These are phyloP conservation scores for Tritrichomonas musculus DNA, from an alignment of 208 protist species.

Conservation along the genomic window DNA sequence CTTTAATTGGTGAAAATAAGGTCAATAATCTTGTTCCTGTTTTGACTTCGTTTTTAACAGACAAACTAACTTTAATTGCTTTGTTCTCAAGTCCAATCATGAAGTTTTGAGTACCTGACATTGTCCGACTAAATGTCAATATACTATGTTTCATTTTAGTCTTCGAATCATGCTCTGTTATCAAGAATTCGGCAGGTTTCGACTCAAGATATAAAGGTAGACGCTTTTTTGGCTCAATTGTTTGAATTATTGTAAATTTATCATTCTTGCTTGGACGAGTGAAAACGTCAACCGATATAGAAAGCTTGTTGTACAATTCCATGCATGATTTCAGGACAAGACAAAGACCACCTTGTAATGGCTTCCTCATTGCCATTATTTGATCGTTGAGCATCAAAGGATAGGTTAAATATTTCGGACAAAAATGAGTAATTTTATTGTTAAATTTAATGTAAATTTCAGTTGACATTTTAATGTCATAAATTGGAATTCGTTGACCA, in stretches of 20 bases:
- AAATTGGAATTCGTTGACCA: neutral
- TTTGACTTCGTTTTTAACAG: no score
- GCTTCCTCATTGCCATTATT: neutral
- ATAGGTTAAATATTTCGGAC: neutral
- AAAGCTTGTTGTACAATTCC: neutral
- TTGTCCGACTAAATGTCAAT: no score
- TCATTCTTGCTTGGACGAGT: neutral
- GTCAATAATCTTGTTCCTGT: no score
- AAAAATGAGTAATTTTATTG: neutral
- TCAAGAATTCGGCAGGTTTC: no score
- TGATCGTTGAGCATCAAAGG: neutral
- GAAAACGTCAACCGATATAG: neutral
- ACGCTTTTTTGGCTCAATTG: neutral
- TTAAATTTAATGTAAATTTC: neutral
- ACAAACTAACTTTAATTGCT: no score
- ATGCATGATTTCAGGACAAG: neutral
- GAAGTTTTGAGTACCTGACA: no score
- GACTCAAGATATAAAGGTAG: neutral
- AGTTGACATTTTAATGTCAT: neutral
- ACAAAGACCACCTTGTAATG: neutral
- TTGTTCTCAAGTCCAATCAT: no score
- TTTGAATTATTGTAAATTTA: neutral
- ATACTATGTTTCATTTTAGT: no score
- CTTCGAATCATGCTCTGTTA: no score
- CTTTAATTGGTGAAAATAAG: no score